Base-by-base conservation (phyloP, 2,329 filamentous ascomycete genomes). In the Colletotrichum sp. region DNA sequence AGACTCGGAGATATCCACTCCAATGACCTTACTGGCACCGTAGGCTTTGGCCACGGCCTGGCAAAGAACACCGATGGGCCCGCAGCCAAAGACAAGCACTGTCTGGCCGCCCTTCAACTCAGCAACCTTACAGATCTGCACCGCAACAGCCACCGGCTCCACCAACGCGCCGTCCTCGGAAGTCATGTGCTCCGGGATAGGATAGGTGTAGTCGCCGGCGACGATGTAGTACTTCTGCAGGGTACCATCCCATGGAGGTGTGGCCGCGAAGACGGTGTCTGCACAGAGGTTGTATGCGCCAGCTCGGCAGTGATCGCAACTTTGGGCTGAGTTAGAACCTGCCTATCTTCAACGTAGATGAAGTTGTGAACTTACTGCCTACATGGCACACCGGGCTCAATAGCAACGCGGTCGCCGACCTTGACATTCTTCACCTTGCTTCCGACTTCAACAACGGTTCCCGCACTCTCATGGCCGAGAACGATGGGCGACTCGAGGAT, bases 131-230 rank as follows among this genome's bases (percentile, higher is more conserved):
- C 80, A 84, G 12, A 88, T 87, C 64, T 88, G 86, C 5, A 89
- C 87, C 0, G 89, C 88, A 1, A 91, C 88, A 0, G 88, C 86
- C 0, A 90, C 81, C 0, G 89, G 90, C 79, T 91, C 89, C 2
- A 90, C 85, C 11, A 91, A 80, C 0, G 89, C 90, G 2, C 87
- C 90, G 30, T 90, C 87, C 74, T 91, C 88, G 52, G 89, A 80
- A 3, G 82, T 82, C 69, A 91, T 83, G 63, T 86, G 81, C 0
- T 82, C 81, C 0, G 88, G 87, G 4, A 91, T 80, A 3, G 82
- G 83, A 74, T 89, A 89, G 75, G 86, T 86, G 75, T 84, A 90
- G 78, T 89, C 88, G 1, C 84, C 83, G 1, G 87, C 84, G 0
- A 85, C 84, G 44, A 83, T 83, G 79, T 87, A 90, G 80, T 88